phyloP scores from a whole-genome alignment of 176 grass and related monocot genomes.

The Puya raimondii region DNA sequence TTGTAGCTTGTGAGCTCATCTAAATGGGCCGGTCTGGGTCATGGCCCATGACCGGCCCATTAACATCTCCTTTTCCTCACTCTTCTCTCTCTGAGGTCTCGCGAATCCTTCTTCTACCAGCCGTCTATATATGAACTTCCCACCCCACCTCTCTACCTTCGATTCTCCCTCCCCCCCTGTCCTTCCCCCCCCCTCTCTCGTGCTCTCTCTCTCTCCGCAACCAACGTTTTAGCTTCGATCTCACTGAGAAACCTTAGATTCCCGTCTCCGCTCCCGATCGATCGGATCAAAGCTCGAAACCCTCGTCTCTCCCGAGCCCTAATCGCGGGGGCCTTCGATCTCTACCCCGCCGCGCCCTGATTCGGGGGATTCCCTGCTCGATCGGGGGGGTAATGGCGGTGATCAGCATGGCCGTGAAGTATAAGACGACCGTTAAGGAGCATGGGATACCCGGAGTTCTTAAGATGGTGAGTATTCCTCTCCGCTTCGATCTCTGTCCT shows the following conservation, averaged over 20 bases:
- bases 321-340: not conserved
- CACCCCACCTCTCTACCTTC: too few relatives aligned
- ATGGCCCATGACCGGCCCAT: too few relatives aligned
- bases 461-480: constrained; percentile 48
- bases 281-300: not conserved
- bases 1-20: too few relatives aligned
- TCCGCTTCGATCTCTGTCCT: not conserved
- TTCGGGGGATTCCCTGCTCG: not conserved
- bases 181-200: not conserved
- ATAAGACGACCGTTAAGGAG: constrained; percentile 74
- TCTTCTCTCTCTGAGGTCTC: too few relatives aligned
- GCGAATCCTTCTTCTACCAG: too few relatives aligned
- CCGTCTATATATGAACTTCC: too few relatives aligned
- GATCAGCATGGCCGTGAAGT: constrained; percentile 26
- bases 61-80: too few relatives aligned
- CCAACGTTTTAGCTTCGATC: not conserved
- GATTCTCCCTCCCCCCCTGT: too few relatives aligned
- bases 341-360: not conserved
- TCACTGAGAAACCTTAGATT: not conserved
- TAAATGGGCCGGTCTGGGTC: too few relatives aligned
- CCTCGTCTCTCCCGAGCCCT: not conserved
- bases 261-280: not conserved
- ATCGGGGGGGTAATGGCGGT: not conserved
- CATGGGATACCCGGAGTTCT: constrained; percentile 69
- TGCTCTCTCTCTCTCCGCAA: not conserved